Conservation (phyloP, 2,329 filamentous ascomycete genomes). For the Phoma herbarum region DNA sequence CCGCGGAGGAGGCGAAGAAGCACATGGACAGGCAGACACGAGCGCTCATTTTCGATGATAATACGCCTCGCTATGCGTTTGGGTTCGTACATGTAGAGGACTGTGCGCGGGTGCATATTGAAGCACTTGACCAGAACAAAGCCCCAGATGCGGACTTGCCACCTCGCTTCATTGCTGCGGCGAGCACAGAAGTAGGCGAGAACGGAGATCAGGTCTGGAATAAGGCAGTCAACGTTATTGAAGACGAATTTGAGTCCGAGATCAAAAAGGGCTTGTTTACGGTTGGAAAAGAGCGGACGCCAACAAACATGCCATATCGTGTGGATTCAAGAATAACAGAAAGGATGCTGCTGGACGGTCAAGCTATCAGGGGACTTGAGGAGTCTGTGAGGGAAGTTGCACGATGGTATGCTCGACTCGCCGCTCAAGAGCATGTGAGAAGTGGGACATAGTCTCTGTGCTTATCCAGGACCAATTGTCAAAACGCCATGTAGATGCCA, state of each 20-base stretch:
- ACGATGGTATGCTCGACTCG: constrained; percentile 38
- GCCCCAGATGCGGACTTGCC: constrained; percentile 30
- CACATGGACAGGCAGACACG: constrained; percentile 46
- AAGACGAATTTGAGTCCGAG: constrained; percentile 28
- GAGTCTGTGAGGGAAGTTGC: constrained; percentile 42
- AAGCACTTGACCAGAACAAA: constrained; percentile 36
- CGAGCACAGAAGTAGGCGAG: constrained; percentile 30
- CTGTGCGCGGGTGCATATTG: constrained; percentile 44
- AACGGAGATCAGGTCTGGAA: constrained; percentile 35
- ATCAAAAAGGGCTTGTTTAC: constrained; percentile 31
- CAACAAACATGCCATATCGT: constrained; percentile 45
- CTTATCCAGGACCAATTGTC: neutral
- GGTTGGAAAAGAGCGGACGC: constrained; percentile 37
- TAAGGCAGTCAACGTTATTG: constrained; percentile 33
- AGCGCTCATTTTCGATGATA: constrained; percentile 44
- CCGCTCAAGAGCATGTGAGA: neutral
- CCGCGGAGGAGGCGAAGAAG: constrained; percentile 26
- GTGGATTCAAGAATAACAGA: constrained; percentile 43
- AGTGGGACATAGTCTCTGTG: neutral
- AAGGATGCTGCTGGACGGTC: constrained; percentile 31
- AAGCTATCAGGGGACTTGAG: constrained; percentile 30
- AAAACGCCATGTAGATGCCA: constrained; percentile 9
- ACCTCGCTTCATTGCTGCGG: constrained; percentile 42
- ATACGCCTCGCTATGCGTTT: constrained; percentile 44
- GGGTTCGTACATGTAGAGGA: constrained; percentile 48